These are phyloP conservation scores for Zanthoxylum bungeanum DNA, from an alignment of 345 rosid species.

Conservation along the genomic window DNA sequence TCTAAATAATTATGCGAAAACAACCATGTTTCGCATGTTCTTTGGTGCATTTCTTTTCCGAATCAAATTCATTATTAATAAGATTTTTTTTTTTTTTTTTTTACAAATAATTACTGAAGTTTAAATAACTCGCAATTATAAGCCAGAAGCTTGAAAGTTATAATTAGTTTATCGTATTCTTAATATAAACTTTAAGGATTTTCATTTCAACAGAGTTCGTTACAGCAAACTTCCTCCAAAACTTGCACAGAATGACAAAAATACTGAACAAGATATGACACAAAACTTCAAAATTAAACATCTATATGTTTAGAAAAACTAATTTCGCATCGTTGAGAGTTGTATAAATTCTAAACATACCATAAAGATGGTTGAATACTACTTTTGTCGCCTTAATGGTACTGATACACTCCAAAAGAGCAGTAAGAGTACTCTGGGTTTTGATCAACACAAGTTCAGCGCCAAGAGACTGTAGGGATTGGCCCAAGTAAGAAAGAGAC, in stretches of 20 bases:
- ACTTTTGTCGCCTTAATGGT: conserved; percentile 66
- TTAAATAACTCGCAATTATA: not conserved
- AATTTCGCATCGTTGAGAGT: not conserved
- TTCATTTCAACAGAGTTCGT: not conserved
- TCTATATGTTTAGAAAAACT: conserved; percentile 1
- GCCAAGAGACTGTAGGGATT: conserved; percentile 74
- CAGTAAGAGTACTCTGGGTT: conserved; percentile 58
- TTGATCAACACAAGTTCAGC: conserved; percentile 66
- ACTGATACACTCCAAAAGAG: conserved; percentile 66
- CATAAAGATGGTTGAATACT: conserved; percentile 85
- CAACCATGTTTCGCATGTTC: not conserved
- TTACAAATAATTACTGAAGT: too few species aligned
- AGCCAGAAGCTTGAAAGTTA: not conserved
- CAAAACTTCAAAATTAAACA: not conserved
- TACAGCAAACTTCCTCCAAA: not conserved
- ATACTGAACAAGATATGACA: not conserved
- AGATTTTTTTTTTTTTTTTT: too few species aligned
- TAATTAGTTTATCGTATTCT: not conserved
- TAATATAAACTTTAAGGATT: not conserved
- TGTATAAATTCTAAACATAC: conserved; percentile 32
- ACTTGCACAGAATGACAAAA: not conserved
- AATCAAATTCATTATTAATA: not conserved
- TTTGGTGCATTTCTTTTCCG: not conserved
- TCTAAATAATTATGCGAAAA: not conserved
- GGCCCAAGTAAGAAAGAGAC: conserved; percentile 61